These are phyloP conservation scores for Trametes cingulata DNA, from an alignment of 768 basidiomycete genomes.

Conservation along the genomic window DNA sequence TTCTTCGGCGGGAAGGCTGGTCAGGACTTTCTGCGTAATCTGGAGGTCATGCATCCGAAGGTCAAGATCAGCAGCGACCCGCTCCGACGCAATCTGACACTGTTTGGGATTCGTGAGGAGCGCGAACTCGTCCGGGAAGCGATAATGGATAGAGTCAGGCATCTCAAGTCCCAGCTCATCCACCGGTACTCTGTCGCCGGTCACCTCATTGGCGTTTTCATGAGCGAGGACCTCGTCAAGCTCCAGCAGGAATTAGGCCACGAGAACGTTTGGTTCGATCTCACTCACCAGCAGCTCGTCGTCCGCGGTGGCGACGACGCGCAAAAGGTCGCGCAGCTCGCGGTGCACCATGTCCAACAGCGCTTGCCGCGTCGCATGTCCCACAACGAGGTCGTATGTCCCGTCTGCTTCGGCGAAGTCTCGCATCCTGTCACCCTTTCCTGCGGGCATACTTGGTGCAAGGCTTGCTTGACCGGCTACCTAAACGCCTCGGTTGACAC, in stretches of 20 bases:
- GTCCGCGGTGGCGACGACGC: slow-evolving; percentile 57
- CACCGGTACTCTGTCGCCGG: slow-evolving; percentile 50
- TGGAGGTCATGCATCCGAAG: slow-evolving; percentile 41
- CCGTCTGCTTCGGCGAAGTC: slow-evolving; percentile 67
- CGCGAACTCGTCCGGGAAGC: slow-evolving; percentile 44
- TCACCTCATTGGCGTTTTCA: slow-evolving; percentile 46
- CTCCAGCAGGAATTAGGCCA: slow-evolving; percentile 53
- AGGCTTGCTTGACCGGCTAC: slow-evolving; percentile 59
- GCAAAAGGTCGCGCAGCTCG: slow-evolving; percentile 45
- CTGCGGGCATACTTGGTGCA: slow-evolving; percentile 74
- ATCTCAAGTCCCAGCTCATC: slow-evolving; percentile 44
- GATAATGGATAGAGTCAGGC: slow-evolving; percentile 49
- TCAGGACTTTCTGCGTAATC: slow-evolving; percentile 41
- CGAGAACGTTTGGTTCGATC: slow-evolving; percentile 58
- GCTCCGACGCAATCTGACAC: slow-evolving; percentile 45
- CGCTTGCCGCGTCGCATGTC: slow-evolving; percentile 22
- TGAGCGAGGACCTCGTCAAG: slow-evolving; percentile 44
- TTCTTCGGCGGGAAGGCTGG: slow-evolving; percentile 55
- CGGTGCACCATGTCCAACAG: slow-evolving; percentile 34
- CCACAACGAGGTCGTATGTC: slow-evolving; percentile 44
- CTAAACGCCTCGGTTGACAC: slow-evolving; percentile 57
- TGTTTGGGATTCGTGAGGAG: slow-evolving; percentile 51
- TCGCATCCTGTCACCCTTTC: slow-evolving; percentile 51
- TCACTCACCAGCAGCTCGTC: slow-evolving; percentile 41
- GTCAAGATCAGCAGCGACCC: slow-evolving; percentile 47